These are phyloP conservation scores for Inosperma sp. DNA, from an alignment of 768 basidiomycete genomes.

Conservation along the genomic window DNA sequence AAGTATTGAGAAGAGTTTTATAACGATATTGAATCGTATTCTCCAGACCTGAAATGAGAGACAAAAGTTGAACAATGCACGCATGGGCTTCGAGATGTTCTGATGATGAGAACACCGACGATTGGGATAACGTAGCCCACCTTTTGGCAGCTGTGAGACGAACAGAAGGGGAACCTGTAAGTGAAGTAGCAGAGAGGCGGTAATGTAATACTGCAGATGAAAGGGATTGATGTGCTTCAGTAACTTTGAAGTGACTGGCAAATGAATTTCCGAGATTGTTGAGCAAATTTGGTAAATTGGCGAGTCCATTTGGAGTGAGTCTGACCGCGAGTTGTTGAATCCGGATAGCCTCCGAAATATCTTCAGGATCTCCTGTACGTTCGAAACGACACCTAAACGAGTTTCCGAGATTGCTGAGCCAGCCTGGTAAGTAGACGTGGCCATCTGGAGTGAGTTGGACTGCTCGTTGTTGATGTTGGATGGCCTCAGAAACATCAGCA, in stretches of 20 bases:
- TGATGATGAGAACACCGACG: neutral
- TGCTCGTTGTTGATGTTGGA: slow-evolving; percentile 2
- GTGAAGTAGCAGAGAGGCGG: neutral
- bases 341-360: slow-evolving; percentile 10
- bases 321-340: slow-evolving; percentile 7
- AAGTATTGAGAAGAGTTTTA: neutral
- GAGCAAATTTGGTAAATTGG: slow-evolving; percentile 1
- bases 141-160: slow-evolving; percentile 3
- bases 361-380: slow-evolving; percentile 12
- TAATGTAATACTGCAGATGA: neutral
- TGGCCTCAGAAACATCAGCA: slow-evolving; percentile 3
- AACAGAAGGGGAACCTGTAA: neutral
- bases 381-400: slow-evolving; percentile 2
- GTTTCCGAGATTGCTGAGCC: slow-evolving; percentile 7
- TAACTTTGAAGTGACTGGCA: neutral
- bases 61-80: slow-evolving; percentile 1
- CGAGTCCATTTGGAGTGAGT: neutral
- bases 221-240: neutral
- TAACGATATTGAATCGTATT: slow-evolving; percentile 4
- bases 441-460: neutral
- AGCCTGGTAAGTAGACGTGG: slow-evolving; percentile 4
- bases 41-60: slow-evolving; percentile 4
- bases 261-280: slow-evolving; percentile 6
- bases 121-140: neutral
- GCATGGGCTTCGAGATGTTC: neutral